Percentiles rank a stretch among this genome's conserved stretches.
phyloP scores from a whole-genome alignment of 2,329 filamentous ascomycete species.

The Cercospora zeae-maydis region DNA sequence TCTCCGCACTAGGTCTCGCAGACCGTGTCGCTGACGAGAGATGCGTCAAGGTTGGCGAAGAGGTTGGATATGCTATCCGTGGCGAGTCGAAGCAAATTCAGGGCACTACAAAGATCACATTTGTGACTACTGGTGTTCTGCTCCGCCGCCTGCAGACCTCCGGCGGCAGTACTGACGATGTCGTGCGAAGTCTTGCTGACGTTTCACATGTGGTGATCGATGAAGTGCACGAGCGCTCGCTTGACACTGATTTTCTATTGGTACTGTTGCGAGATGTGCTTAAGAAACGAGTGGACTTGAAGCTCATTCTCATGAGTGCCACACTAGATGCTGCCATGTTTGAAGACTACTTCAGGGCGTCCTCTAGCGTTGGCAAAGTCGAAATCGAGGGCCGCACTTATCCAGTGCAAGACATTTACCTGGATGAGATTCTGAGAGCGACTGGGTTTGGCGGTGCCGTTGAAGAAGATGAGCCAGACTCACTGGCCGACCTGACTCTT shows the following conservation, averaged over 20 bases:
- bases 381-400: constrained; percentile 87
- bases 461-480: constrained; percentile 49
- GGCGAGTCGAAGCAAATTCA: constrained; percentile 75
- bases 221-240: constrained; percentile 90
- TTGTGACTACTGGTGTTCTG: constrained; percentile 92
- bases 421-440: constrained; percentile 80
- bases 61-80: constrained; percentile 87
- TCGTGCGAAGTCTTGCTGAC: constrained; percentile 76
- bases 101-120: constrained; percentile 80
- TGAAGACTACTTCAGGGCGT: constrained; percentile 68
- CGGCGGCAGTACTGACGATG: constrained; percentile 73
- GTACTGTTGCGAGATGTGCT: constrained; percentile 83
- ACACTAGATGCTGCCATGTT: constrained; percentile 88
- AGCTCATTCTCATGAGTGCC: constrained; percentile 92
- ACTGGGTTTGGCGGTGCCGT: constrained; percentile 60
- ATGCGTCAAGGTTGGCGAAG: constrained; percentile 74
- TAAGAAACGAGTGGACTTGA: constrained; percentile 69
- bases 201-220: constrained; percentile 94
- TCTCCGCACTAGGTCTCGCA: constrained; percentile 88
- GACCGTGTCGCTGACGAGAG: constrained; percentile 93
- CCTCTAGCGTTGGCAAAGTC: constrained; percentile 64
- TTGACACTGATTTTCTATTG: constrained; percentile 92
- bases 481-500: constrained; percentile 25
- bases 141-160: constrained; percentile 87
- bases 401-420: constrained; percentile 83